These are phyloP conservation scores for Mrakia gelida DNA, from an alignment of 768 basidiomycete species.

Conservation along the genomic window DNA sequence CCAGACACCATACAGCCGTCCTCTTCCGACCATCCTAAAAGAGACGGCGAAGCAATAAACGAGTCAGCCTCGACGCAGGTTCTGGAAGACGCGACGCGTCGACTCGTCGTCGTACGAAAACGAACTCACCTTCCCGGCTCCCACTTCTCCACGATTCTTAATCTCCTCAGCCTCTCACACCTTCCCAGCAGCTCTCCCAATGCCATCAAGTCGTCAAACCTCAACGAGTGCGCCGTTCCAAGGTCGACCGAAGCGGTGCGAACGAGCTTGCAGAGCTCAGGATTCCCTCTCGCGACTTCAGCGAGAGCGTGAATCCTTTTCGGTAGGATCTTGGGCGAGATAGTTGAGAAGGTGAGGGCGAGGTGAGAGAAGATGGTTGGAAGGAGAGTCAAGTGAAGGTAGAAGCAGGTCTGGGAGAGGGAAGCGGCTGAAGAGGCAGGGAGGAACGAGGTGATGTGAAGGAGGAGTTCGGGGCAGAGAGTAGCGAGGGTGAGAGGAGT, in stretches of 20 bases:
- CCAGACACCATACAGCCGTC: background rate
- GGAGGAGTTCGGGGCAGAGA: conserved; percentile 1
- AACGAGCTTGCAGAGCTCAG: background rate
- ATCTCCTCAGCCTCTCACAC: background rate
- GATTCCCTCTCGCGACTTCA: background rate
- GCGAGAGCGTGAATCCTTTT: background rate
- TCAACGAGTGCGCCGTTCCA: background rate
- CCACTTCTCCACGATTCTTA: background rate
- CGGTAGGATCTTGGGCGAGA: background rate
- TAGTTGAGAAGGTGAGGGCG: background rate
- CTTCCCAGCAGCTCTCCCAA: background rate
- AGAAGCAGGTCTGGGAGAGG: background rate
- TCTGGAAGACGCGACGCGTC: background rate
- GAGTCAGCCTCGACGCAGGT: background rate
- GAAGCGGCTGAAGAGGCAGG: background rate
- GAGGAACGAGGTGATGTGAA: background rate
- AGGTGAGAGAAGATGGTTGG: background rate
- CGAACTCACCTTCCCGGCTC: no score
- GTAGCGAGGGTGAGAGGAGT: background rate
- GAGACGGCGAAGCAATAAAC: background rate
- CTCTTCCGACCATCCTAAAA: background rate
- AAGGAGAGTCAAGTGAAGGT: background rate
- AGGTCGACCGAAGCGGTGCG: background rate
- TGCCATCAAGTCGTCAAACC: background rate
- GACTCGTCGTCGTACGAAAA: no score